Base-by-base conservation (phyloP, 306 rosid genomes). In the Biancaea sappan region DNA sequence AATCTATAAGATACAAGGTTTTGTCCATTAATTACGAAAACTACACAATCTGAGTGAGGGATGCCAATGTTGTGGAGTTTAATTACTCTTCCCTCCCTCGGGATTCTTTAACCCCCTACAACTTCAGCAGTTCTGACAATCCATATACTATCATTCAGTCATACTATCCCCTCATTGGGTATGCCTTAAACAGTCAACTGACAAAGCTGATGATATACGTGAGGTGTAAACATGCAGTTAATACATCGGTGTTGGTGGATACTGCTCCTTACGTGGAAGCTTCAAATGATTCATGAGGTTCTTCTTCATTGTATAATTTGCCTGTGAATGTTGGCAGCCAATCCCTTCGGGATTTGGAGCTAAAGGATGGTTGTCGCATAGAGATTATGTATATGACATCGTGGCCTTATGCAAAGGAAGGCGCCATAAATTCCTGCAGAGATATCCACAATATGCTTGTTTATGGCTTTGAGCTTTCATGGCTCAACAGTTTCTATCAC, bases 31-130 rank as follows among this genome's bases (percentile, higher is more conserved):
- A 64, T 40, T 40, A 64, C 24, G 25, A 14, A 12, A 64, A 64
- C 10, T 64, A 64, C 52, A 64, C 70, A 12, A 64, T 64, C 35
- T 31, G 53, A 14, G 7, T 64, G 11, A 41, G 34, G 35, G 70
- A 41, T 8, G 12, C 71, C 50, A 66, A 14, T 26, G 4, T 25
- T 25, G 35, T 4, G 35, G 62, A 43, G 35, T 13, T 24, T 4
- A 32, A 56, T 24, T 56, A 31, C 2, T 25, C 62, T 6, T 66
- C 53, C 37, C 25, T 66, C 0, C 71, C 71, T 13, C 24, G 6
- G 6, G 6, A 25, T 43, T 43, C 71, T 66, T 24, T 66, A 43
- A 5, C 54, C 0, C 38, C 24, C 13, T 65, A 14, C 37, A 66
- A 66, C 71, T 43, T 66, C n/a, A 24, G 54, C 71, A 2, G 2